Evolutionary conservation across 768 basidiomycete genomes (phyloP).

Genomic region (Collybiopsis luxurians): DNA sequence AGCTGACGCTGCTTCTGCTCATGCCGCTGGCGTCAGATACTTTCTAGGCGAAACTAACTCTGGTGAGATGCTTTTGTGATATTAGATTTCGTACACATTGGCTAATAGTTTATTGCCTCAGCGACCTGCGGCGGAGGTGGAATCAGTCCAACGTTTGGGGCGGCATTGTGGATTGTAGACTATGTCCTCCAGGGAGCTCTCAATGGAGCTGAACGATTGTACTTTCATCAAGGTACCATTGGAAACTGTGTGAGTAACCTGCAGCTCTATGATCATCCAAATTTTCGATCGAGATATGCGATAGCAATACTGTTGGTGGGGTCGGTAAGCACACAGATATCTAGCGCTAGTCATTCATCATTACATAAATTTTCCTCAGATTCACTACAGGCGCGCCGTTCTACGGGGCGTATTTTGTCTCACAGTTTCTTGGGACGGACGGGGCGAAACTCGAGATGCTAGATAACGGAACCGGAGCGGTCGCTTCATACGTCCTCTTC

Average conservation of each 20-base stretch:
- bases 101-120: too few species aligned
- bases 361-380: not conserved
- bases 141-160: constrained; percentile 38
- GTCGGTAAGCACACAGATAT: constrained; percentile 10
- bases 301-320: constrained; percentile 41
- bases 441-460: constrained; percentile 29
- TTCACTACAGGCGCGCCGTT: constrained; percentile 31
- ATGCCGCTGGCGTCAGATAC: constrained; percentile 28
- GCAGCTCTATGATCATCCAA: not conserved
- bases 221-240: constrained; percentile 41
- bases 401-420: constrained; percentile 36
- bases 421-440: constrained; percentile 32
- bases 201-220: constrained; percentile 31
- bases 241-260: constrained; percentile 30
- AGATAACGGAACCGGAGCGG: constrained; percentile 27
- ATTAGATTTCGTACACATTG: too few species aligned
- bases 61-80: constrained; percentile 17
- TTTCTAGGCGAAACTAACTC: constrained; percentile 41
- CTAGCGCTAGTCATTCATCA: too few species aligned
- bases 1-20: constrained; percentile 29
- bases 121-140: constrained; percentile 40
- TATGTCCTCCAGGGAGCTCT: constrained; percentile 36
- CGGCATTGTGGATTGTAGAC: constrained; percentile 38
- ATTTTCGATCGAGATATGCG: not conserved
- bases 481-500: constrained; percentile 30